Evolutionary conservation across 2,329 filamentous ascomycete species (phyloP).

Genomic region (Daldinia sp.): DNA sequence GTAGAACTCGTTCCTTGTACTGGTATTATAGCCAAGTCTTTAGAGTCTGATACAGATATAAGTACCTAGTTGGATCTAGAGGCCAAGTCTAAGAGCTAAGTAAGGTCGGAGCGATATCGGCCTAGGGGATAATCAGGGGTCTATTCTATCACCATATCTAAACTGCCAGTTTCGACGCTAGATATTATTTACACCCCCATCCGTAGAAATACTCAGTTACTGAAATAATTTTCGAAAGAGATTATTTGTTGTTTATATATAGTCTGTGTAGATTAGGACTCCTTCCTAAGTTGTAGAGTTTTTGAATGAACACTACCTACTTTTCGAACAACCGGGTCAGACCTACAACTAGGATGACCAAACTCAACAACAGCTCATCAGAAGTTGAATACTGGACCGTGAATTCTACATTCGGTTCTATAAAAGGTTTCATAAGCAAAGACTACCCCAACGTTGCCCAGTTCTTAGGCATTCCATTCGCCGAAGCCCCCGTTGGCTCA

Average conservation of each 20-base stretch:
- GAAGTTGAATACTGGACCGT: not conserved
- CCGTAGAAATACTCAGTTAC: no score
- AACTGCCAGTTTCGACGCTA: no score
- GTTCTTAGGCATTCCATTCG: not conserved
- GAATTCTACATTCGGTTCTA: not conserved
- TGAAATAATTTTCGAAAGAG: no score
- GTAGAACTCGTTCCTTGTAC: no score
- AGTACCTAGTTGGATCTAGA: not conserved
- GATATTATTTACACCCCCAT: no score
- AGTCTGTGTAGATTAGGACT: no score
- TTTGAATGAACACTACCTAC: not conserved
- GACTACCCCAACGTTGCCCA: not conserved
- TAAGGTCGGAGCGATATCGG: not conserved
- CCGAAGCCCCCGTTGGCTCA: not conserved
- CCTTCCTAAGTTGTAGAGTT: no score
- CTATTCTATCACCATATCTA: not conserved
- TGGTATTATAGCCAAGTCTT: no score
- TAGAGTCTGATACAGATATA: no score
- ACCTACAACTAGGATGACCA: not conserved
- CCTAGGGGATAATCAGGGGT: not conserved
- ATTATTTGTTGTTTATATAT: no score
- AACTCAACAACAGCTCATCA: not conserved
- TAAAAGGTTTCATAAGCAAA: not conserved
- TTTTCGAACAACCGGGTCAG: no score
- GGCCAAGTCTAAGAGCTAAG: not conserved